These are phyloP conservation scores for Trichoderma sp. DNA, from an alignment of 2,329 filamentous ascomycete species.

Conservation along the genomic window DNA sequence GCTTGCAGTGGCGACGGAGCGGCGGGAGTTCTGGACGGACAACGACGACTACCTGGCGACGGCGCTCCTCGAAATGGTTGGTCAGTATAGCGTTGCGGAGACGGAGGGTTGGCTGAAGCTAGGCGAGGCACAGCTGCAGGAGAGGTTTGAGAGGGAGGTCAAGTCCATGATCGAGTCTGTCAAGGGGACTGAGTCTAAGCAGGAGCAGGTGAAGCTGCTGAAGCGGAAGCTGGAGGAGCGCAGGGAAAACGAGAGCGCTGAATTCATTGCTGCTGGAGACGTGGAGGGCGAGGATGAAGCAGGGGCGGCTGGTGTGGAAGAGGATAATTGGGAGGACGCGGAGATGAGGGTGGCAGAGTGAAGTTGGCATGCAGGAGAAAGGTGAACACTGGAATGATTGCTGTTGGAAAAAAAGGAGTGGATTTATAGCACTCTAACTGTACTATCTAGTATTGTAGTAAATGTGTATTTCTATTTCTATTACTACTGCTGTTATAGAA, in stretches of 20 bases:
- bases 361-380: too few species aligned
- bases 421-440: too few species aligned
- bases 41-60: background rate
- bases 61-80: background rate
- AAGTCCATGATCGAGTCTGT: background rate
- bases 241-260: background rate
- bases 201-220: background rate
- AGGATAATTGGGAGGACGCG: background rate
- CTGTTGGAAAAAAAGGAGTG: too few species aligned
- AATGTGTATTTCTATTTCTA: too few species aligned
- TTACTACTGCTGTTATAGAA: too few species aligned
- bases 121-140: background rate
- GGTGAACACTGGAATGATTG: too few species aligned
- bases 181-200: background rate
- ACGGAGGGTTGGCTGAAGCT: background rate
- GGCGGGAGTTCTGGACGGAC: background rate
- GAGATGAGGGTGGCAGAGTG: slow-evolving; percentile 49
- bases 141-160: background rate
- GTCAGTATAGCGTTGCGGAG: too few species aligned
- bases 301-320: background rate
- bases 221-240: background rate
- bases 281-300: background rate
- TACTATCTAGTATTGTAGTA: too few species aligned
- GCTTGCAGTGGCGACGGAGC: background rate
- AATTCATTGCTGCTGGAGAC: background rate